phyloP scores from a whole-genome alignment of 305 asterid species.

The Fraxinus latifolia region DNA sequence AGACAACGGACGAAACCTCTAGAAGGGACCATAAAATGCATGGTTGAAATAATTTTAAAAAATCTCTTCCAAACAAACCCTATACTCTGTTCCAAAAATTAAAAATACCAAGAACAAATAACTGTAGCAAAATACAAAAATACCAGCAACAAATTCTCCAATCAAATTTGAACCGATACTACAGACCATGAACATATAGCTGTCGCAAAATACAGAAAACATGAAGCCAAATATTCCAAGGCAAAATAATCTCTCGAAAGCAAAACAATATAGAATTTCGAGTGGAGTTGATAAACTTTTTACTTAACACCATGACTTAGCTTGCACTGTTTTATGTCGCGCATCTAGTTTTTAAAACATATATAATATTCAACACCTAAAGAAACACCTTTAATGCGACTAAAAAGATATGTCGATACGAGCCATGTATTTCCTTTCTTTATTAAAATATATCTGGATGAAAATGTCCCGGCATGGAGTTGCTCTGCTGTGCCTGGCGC shows the following conservation, averaged over 20 bases:
- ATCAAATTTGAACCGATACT: not conserved
- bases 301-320: not conserved
- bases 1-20: not conserved
- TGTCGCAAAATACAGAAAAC: not conserved
- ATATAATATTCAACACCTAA: not conserved
- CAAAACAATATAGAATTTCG: not conserved
- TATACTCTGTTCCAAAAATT: not conserved
- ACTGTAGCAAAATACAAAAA: no score
- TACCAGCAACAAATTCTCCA: not conserved
- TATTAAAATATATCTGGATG: slow-evolving; percentile 60
- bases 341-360: not conserved
- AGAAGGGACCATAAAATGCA: not conserved
- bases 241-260: not conserved
- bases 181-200: not conserved
- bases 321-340: not conserved
- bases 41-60: not conserved
- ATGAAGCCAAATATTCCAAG: not conserved
- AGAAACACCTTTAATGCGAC: not conserved
- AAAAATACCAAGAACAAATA: no score
- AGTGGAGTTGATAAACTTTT: not conserved
- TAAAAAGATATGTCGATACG: not conserved
- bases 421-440: not conserved
- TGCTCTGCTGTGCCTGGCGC: slow-evolving; percentile 61
- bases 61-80: not conserved
- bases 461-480: slow-evolving; percentile 54